Conservation (phyloP, 192 early-diverging fungal genomes). For the Entophlyctis helioformis region DNA sequence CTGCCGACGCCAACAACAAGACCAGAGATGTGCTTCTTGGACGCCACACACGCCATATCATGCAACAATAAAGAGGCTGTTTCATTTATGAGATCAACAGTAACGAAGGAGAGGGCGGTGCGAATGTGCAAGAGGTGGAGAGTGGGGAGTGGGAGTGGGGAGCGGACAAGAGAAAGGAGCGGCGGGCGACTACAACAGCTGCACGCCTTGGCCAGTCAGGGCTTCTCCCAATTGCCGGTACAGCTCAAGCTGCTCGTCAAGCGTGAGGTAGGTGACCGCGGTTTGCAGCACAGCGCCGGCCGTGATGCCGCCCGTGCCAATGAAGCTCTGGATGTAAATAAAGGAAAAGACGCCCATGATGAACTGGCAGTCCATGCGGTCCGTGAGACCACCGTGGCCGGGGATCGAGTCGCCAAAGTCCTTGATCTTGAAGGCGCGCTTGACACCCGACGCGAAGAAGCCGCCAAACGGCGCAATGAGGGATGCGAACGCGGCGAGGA, state of each 20-base stretch:
- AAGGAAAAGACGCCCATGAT: constrained; percentile 89
- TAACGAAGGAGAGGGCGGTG: too few relatives aligned
- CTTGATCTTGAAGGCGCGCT: constrained; percentile 94
- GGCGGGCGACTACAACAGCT: too few relatives aligned
- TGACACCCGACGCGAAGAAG: constrained; percentile 94
- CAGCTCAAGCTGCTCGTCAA: constrained; percentile 9
- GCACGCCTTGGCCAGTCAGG: too few relatives aligned
- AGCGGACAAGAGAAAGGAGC: too few relatives aligned
- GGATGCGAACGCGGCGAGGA: constrained; percentile 84
- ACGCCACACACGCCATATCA: too few relatives aligned
- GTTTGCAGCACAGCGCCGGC: constrained; percentile 16
- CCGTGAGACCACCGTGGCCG: constrained; percentile 93
- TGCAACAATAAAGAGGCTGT: too few relatives aligned
- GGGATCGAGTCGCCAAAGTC: constrained; percentile 96
- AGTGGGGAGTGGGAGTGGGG: too few relatives aligned
- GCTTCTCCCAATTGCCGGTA: too few relatives aligned
- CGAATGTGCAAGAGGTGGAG: too few relatives aligned
- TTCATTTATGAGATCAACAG: too few relatives aligned
- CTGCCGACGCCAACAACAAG: too few relatives aligned
- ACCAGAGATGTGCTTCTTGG: too few relatives aligned
- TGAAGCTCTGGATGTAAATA: constrained; percentile 79
- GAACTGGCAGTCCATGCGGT: constrained; percentile 98
- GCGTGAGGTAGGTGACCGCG: constrained; percentile 3
- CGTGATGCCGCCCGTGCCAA: constrained; percentile 43
- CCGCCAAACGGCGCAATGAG: constrained; percentile 96